Evolutionary conservation across 192 early-diverging fungal species (phyloP).

Genomic region (Coemansia sp.): DNA sequence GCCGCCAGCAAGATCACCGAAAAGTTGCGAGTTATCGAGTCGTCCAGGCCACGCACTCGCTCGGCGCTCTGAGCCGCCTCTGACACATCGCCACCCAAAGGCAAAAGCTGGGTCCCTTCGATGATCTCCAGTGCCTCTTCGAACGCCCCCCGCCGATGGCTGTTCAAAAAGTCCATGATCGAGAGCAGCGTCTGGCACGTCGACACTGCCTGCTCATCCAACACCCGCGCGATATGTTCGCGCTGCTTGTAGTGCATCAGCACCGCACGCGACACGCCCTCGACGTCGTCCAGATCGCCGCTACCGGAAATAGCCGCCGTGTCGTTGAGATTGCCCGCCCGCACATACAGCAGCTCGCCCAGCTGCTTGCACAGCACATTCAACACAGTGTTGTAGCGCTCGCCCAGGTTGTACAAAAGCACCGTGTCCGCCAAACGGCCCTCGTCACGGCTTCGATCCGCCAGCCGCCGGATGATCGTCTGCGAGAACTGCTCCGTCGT

Average conservation of each 20-base stretch:
- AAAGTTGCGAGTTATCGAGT: constrained; percentile 65
- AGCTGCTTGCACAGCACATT: constrained; percentile 62
- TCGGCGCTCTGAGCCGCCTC: constrained; percentile 58
- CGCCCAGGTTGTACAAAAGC: constrained; percentile 68
- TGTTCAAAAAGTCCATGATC: constrained; percentile 56
- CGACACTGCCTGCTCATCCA: constrained; percentile 36
- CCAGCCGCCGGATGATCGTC: constrained; percentile 60
- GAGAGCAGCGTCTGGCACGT: constrained; percentile 55
- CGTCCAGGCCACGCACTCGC: constrained; percentile 60
- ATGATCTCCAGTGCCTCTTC: constrained; percentile 61
- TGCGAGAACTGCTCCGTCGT: constrained; percentile 58
- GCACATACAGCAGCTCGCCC: constrained; percentile 52
- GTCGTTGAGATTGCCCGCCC: background rate
- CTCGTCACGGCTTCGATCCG: constrained; percentile 62
- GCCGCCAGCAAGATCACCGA: constrained; percentile 68
- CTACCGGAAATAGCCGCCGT: background rate
- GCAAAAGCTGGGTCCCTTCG: constrained; percentile 57
- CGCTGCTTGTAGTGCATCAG: constrained; percentile 44
- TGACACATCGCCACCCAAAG: constrained; percentile 52
- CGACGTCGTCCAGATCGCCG: constrained; percentile 31
- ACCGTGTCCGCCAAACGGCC: constrained; percentile 70
- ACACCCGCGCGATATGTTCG: constrained; percentile 42
- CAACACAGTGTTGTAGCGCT: constrained; percentile 69
- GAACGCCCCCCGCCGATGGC: constrained; percentile 51
- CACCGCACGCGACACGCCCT: constrained; percentile 47